Base-by-base conservation (phyloP, 805 yeast genomes). In the Candida loeiensis region DNA sequence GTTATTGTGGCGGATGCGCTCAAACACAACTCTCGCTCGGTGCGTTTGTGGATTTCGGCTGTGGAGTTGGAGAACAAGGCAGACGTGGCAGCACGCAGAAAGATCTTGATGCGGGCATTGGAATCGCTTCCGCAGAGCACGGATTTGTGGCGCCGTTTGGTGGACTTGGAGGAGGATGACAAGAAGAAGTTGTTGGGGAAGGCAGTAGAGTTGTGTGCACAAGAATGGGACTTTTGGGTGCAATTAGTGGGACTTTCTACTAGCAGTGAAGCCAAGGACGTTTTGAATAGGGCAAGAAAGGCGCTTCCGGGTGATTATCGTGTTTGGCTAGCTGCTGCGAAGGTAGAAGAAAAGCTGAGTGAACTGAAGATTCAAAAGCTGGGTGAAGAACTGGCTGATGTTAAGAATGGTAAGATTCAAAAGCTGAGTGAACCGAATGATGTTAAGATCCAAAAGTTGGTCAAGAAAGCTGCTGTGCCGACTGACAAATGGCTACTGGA, bases 21-120 rank as follows among this genome's bases (percentile, higher is more conserved):
- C 2, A 63, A 66, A 40, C 70, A 62, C 48, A 76, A 80, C 44
- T 73, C 79, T 0, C 63, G 59, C 24, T 79, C 89, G 2, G 69
- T 77, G 22, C 64, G 66, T 27, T 64, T 91, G 9, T 93, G 99
- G 98, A 45, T 77, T 2, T 75, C 74, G 44, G 95, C 95, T 0
- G 55, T 69, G 26, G 80, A 78, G 2, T 59, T 86, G 17, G 96
- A 91, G 51, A 53, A 54, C 29, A 36, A 54, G 0, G 62, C 62
- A 2, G 89, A 82, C 28, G 42, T 41, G 0, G 50, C 66, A 2
- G 67, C 82, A 1, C 77, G 79, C 45, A 73, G 73, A 36, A 64
- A 78, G 42, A 71, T 87, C 0, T 58, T 86, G 15, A 79, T 83
- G 64, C 83, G 79, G 49, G 95, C 88, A 0, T 59, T 91, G 11